These are phyloP conservation scores for Rosellinia necatrix DNA, from an alignment of 2,329 filamentous ascomycete genomes.

Conservation along the genomic window DNA sequence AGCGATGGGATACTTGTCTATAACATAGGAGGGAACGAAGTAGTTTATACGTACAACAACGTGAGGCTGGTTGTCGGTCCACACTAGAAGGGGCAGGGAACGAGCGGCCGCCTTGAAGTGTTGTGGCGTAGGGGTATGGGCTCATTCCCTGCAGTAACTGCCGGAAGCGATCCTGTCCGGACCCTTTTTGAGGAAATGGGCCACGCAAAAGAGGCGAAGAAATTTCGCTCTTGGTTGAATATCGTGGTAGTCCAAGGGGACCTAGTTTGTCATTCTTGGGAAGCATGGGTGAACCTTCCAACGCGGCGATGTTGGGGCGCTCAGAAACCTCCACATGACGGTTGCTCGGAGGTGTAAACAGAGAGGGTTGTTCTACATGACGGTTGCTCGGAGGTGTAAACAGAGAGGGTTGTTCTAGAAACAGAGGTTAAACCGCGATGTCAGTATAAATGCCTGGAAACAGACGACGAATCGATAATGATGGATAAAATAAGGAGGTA, in stretches of 20 bases:
- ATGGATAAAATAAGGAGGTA: not conserved
- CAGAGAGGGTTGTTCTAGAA: constrained; percentile 6
- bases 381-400: constrained; percentile 4
- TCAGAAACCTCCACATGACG: constrained; percentile 18
- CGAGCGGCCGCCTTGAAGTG: not conserved
- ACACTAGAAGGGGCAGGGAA: not conserved
- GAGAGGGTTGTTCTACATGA: constrained; percentile 13
- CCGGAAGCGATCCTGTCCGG: constrained; percentile 37
- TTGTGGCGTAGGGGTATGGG: not conserved
- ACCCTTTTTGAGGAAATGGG: constrained; percentile 34
- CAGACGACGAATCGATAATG: not conserved
- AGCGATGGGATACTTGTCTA: not conserved
- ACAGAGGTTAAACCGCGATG: not conserved
- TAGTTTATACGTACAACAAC: constrained; percentile 24
- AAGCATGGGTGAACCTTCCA: not conserved
- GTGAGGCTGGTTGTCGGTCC: constrained; percentile 4
- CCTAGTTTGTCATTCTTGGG: not conserved
- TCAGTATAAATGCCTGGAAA: constrained; percentile 10
- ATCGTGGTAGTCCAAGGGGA: not conserved
- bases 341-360: not conserved
- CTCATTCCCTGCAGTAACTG: constrained; percentile 27
- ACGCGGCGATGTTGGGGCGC: constrained; percentile 1
- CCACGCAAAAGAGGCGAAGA: constrained; percentile 17
- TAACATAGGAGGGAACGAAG: not conserved
- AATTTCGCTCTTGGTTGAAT: not conserved